Evolutionary conservation across 73 alveolate genomes (phyloP).

Genomic region (Blepharisma japonicum): DNA sequence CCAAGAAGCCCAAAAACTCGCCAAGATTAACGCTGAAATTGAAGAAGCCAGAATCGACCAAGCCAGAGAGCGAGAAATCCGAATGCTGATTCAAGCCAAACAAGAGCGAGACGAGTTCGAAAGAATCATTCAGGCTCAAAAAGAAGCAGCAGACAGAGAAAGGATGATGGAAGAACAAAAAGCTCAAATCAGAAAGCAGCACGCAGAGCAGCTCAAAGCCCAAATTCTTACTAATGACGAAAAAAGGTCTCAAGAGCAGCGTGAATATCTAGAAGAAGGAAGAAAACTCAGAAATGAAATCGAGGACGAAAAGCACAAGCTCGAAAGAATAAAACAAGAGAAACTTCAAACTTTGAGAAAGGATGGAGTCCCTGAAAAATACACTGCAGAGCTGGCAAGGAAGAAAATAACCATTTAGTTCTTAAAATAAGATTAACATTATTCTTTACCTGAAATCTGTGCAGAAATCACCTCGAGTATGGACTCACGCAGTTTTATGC

Average conservation of each 20-base stretch:
- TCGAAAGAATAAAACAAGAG: constrained; percentile 77
- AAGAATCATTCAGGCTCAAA: constrained; percentile 68
- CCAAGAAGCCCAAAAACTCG: constrained; percentile 59
- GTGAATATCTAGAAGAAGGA: constrained; percentile 87
- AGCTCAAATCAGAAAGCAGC: constrained; percentile 52
- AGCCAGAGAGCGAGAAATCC: constrained; percentile 60
- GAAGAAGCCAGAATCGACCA: constrained; percentile 70
- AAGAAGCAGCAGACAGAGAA: constrained; percentile 73
- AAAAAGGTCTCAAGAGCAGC: constrained; percentile 47
- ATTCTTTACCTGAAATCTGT: too few relatives aligned
- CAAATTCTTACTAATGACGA: constrained; percentile 78
- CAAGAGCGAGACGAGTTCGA: constrained; percentile 82
- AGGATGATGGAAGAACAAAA: constrained; percentile 56
- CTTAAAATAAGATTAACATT: not conserved
- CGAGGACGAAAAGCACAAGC: constrained; percentile 71
- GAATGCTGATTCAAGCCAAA: constrained; percentile 75
- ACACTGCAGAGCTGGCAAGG: constrained; percentile 83
- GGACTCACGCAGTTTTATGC: too few relatives aligned
- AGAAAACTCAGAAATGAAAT: constrained; percentile 80
- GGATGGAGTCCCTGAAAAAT: constrained; percentile 73
- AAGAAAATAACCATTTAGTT: constrained; percentile 57
- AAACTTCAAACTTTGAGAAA: constrained; percentile 68
- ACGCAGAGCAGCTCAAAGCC: constrained; percentile 73
- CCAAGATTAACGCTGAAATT: constrained; percentile 60
- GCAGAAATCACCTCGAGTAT: too few relatives aligned